These are phyloP conservation scores for Blastobotrys persicus DNA, from an alignment of 1,139 yeast species.

Conservation along the genomic window DNA sequence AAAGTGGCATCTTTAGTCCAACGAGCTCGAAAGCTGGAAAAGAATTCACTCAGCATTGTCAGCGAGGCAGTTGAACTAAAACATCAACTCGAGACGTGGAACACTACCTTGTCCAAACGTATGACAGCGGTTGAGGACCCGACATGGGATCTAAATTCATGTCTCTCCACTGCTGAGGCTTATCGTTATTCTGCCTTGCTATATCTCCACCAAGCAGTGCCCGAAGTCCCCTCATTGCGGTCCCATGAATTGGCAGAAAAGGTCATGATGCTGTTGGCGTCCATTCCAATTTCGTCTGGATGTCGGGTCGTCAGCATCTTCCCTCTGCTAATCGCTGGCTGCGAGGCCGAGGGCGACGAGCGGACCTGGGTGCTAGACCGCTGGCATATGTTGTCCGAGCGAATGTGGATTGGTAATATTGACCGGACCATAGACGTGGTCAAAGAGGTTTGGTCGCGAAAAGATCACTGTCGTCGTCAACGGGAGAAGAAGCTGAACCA, in stretches of 20 bases:
- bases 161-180: constrained; percentile 68
- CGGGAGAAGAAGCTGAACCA: constrained; percentile 5
- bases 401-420: constrained; percentile 63
- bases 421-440: constrained; percentile 67
- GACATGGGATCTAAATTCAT: constrained; percentile 55
- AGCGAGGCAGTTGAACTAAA: constrained; percentile 56
- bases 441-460: constrained; percentile 65
- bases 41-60: constrained; percentile 49
- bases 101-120: constrained; percentile 34
- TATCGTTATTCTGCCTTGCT: constrained; percentile 57
- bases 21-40: constrained; percentile 44
- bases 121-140: constrained; percentile 44
- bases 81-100: constrained; percentile 54
- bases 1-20: constrained; percentile 57
- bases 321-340: constrained; percentile 61
- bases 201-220: constrained; percentile 66
- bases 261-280: constrained; percentile 56
- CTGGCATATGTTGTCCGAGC: constrained; percentile 54
- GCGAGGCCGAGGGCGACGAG: constrained; percentile 63
- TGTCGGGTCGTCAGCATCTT: constrained; percentile 59
- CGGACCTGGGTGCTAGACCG: constrained; percentile 60
- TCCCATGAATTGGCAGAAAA: constrained; percentile 60
- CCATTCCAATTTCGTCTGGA: constrained; percentile 60
- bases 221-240: constrained; percentile 57
- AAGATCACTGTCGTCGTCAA: constrained; percentile 39